Evolutionary conservation across 2,329 filamentous ascomycete genomes (phyloP), one percentile per base, ranked within the genome.

Genomic region (Pseudohalonectria lignicola): DNA sequence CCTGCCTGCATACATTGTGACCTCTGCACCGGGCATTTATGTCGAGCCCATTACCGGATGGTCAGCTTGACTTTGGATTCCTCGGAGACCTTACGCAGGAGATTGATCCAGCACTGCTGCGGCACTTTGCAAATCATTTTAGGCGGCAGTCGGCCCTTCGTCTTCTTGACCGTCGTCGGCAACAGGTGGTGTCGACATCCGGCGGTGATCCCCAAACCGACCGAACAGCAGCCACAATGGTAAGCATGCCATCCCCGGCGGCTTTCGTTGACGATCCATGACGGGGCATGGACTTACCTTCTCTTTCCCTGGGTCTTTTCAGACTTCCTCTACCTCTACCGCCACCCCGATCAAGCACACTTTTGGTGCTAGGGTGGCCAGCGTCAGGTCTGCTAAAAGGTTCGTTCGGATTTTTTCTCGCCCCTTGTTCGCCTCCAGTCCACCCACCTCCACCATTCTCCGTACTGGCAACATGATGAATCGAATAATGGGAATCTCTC

Each of bases 401-500:
- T 94, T 73, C 41, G 35, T 41, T n/a, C n/a, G n/a, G n/a, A n/a
- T n/a, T n/a, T n/a, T n/a, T n/a, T n/a, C n/a, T n/a, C n/a, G n/a
- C n/a, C n/a, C n/a, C 25, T 17, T 39, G 17, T 35, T 42, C 20
- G 25, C 16, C 37, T 37, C 36, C 21, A 28, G 31, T 34, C 26
- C 17, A n/a, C 20, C 19, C 11, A 35, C 46, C 48, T 47, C 31
- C 26, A 21, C 33, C 31, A 40, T 38, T 31, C 23, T 17, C 36
- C 53, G n/a, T n/a, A n/a, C n/a, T 39, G 36, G 23, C 39, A 34
- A 19, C 70, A 94, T 94, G 88, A 93, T 85, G 69, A 72, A 65
- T 31, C 66, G 66, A 72, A n/a, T n/a, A 93, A 94, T 98, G 92
- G 92, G 92, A 98, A 98, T 98, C 92, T 98, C 93, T 98, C 92